Evolutionary conservation across 176 grass and related monocot genomes (phyloP).

Genomic region (Echinochloa phyllopogon): DNA sequence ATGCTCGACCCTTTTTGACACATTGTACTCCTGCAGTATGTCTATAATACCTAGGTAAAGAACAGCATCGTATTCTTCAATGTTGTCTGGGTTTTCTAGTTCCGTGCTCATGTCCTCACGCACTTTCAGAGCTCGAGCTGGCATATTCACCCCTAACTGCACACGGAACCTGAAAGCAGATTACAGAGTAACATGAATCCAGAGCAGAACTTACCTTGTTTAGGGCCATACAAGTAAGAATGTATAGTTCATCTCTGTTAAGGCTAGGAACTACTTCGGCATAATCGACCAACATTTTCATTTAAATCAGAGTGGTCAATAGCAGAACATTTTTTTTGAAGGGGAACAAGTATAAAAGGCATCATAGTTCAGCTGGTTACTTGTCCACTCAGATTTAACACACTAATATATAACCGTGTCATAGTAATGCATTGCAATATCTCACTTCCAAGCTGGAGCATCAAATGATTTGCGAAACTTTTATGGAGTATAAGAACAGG

Average conservation of each 20-base stretch:
- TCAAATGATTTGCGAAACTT: conserved; percentile 25
- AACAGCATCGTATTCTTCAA: conserved; percentile 82
- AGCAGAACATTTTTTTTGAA: not conserved
- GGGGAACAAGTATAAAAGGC: not conserved
- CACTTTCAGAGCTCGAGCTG: conserved; percentile 75
- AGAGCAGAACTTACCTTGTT: not conserved
- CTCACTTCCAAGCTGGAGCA: not conserved
- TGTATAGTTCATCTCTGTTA: not conserved
- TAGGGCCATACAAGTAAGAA: not conserved
- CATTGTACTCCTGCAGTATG: conserved; percentile 86
- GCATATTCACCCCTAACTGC: conserved; percentile 96
- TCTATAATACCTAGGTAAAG: conserved; percentile 99
- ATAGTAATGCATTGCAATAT: not conserved
- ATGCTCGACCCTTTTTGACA: conserved; percentile 87
- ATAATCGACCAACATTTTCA: not conserved
- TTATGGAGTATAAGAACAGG: conserved; percentile 9
- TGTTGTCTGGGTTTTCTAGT: conserved; percentile 42
- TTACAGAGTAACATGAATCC: conserved; percentile 10
- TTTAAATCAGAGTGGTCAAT: not conserved
- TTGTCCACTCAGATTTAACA: not conserved
- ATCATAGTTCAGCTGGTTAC: not conserved
- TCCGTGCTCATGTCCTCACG: conserved; percentile 40
- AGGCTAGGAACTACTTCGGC: not conserved
- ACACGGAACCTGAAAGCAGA: conserved; percentile 78
- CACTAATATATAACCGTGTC: not conserved